Evolutionary conservation across 257 asterid genomes (phyloP).

Genomic region (Solanum pinnatisectum): DNA sequence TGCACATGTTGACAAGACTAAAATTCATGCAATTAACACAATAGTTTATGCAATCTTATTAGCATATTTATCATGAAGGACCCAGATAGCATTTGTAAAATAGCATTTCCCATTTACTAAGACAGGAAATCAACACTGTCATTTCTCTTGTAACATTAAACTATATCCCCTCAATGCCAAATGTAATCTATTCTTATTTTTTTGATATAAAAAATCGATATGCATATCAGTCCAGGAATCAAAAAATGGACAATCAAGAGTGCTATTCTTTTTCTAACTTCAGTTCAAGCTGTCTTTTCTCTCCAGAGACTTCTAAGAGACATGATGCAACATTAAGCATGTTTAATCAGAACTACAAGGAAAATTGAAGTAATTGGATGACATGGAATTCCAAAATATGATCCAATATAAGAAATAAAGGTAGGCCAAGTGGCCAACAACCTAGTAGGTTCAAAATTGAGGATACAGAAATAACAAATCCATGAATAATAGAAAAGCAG

Average conservation of each 20-base stretch:
- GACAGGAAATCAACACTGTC: neutral
- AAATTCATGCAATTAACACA: neutral
- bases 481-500: neutral
- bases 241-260: neutral
- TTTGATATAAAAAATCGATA: neutral
- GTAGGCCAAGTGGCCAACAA: neutral
- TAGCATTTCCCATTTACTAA: neutral
- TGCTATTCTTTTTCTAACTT: neutral
- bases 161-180: neutral
- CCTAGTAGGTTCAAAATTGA: neutral
- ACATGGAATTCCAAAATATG: neutral
- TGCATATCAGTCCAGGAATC: neutral
- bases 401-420: neutral
- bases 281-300: neutral
- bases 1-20: neutral
- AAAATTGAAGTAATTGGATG: neutral
- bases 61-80: neutral
- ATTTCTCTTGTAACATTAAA: neutral
- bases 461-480: neutral
- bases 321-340: neutral
- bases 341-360: neutral
- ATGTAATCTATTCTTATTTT: neutral
- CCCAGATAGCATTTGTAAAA: neutral
- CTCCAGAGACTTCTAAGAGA: neutral
- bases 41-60: neutral